Evolutionary conservation across 306 rosid species (phyloP).

Genomic region (Lathyrus tuberosus): DNA sequence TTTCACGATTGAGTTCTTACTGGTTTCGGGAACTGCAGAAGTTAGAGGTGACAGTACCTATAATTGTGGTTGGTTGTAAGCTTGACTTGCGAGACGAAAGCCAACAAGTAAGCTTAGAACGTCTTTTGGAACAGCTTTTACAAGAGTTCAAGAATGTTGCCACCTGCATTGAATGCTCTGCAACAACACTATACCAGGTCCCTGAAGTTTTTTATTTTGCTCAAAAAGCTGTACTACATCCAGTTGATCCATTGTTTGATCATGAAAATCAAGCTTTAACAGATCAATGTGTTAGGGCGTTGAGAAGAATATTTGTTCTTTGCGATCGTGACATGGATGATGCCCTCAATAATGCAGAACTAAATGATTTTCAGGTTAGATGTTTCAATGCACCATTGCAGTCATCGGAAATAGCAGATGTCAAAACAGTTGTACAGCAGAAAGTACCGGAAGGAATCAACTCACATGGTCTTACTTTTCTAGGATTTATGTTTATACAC

Average conservation of each 20-base stretch:
- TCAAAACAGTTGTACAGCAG: constrained; percentile 78
- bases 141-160: too few species aligned
- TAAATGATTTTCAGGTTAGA: constrained; percentile 81
- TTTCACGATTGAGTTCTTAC: constrained; percentile 60
- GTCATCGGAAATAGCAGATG: constrained; percentile 64
- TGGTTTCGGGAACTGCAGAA: constrained; percentile 77
- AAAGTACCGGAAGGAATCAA: constrained; percentile 78
- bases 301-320: constrained; percentile 84
- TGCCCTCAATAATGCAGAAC: constrained; percentile 81
- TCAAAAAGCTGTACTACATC: too few species aligned
- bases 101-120: too few species aligned
- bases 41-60: too few species aligned
- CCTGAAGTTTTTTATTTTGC: too few species aligned
- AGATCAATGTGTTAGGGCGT: constrained; percentile 73
- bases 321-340: constrained; percentile 93
- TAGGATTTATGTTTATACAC: constrained; percentile 77
- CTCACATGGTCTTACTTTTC: constrained; percentile 76
- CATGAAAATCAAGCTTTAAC: constrained; percentile 59
- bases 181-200: too few species aligned
- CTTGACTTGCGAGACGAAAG: too few species aligned
- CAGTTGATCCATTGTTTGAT: too few species aligned
- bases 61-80: too few species aligned
- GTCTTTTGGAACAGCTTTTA: too few species aligned
- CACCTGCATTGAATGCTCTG: too few species aligned
- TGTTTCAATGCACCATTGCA: constrained; percentile 83